phyloP scores from a whole-genome alignment of 2,329 filamentous ascomycete species.

The Massarina eburnea region DNA sequence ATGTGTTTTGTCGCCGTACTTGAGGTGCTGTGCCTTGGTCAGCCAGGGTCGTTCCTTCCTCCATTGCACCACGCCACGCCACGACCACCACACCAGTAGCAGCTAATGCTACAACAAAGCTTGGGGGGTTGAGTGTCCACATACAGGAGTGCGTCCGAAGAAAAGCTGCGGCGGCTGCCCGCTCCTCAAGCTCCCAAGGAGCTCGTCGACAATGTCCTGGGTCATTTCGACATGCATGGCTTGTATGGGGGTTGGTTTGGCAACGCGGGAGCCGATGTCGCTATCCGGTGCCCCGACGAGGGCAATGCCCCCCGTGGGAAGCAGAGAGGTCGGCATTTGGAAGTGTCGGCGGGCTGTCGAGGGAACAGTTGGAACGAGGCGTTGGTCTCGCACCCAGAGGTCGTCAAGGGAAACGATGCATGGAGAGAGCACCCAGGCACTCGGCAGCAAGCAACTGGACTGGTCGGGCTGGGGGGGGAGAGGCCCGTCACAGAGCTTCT shows the following conservation, averaged over 20 bases:
- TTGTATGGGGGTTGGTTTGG: conserved; percentile 34
- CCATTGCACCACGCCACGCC: not conserved
- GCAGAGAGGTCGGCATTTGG: conserved; percentile 34
- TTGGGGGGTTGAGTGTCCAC: conserved; percentile 19
- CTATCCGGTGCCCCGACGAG: conserved; percentile 43
- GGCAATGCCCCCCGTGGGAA: conserved; percentile 35
- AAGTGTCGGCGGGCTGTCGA: conserved; percentile 11
- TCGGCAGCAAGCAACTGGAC: conserved; percentile 26
- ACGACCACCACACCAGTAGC: not conserved
- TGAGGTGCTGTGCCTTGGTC: conserved; percentile 49
- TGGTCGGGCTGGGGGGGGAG: conserved; percentile 23
- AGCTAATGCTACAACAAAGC: conserved; percentile 7
- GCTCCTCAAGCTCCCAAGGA: conserved; percentile 39
- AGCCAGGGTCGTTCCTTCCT: conserved; percentile 27
- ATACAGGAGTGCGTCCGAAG: conserved; percentile 45
- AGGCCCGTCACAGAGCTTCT: conserved; percentile 28
- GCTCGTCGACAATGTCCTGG: conserved; percentile 45
- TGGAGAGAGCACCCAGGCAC: conserved; percentile 44
- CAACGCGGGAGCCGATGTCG: conserved; percentile 36
- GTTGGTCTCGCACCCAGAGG: conserved; percentile 38
- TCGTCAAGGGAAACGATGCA: conserved; percentile 42
- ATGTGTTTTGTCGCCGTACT: conserved; percentile 59
- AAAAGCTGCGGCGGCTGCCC: conserved; percentile 42
- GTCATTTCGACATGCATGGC: conserved; percentile 47
- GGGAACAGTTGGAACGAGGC: conserved; percentile 27